Percentiles rank a stretch among this genome's conserved stretches.
Evolutionary conservation across 2,329 filamentous ascomycete species (phyloP).

Genomic region (Curvularia sp.): DNA sequence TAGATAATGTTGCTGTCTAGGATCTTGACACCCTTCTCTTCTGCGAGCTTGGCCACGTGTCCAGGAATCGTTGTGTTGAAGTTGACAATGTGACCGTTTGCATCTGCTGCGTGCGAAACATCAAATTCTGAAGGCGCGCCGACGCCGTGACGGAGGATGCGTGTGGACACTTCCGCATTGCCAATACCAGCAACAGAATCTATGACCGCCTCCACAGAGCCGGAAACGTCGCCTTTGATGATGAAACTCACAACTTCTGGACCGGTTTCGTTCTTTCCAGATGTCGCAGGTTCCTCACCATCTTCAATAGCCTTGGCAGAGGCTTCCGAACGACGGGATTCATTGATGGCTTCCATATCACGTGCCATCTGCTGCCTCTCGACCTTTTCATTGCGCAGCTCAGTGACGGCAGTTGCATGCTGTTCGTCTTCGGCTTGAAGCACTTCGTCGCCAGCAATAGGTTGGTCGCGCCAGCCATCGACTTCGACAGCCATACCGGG

Average conservation of each 20-base stretch:
- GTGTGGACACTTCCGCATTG: conserved; percentile 80
- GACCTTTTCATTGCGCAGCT: conserved; percentile 74
- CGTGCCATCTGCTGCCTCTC: conserved; percentile 70
- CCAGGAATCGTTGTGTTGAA: conserved; percentile 80
- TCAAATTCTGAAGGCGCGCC: conserved; percentile 86
- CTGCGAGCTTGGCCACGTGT: conserved; percentile 72
- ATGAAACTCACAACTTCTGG: conserved; percentile 76
- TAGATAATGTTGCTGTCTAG: conserved; percentile 90
- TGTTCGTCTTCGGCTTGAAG: conserved; percentile 82
- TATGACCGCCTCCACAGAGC: conserved; percentile 89
- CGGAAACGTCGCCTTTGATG: conserved; percentile 90
- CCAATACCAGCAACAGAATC: conserved; percentile 79
- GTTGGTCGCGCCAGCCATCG: conserved; percentile 91
- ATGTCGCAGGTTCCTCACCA: conserved; percentile 37
- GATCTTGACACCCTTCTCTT: conserved; percentile 74
- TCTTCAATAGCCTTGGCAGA: conserved; percentile 39
- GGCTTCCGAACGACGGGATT: conserved; percentile 62
- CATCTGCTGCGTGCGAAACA: conserved; percentile 82
- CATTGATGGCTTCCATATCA: conserved; percentile 80
- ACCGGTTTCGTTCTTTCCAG: conserved; percentile 54
- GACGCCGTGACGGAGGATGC: conserved; percentile 77
- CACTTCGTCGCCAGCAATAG: conserved; percentile 84
- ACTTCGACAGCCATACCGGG: conserved; percentile 92
- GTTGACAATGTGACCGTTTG: conserved; percentile 78
- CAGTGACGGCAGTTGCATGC: conserved; percentile 77